These are phyloP conservation scores for Kuraishia floccosa DNA, from an alignment of 805 yeast genomes.

Conservation along the genomic window DNA sequence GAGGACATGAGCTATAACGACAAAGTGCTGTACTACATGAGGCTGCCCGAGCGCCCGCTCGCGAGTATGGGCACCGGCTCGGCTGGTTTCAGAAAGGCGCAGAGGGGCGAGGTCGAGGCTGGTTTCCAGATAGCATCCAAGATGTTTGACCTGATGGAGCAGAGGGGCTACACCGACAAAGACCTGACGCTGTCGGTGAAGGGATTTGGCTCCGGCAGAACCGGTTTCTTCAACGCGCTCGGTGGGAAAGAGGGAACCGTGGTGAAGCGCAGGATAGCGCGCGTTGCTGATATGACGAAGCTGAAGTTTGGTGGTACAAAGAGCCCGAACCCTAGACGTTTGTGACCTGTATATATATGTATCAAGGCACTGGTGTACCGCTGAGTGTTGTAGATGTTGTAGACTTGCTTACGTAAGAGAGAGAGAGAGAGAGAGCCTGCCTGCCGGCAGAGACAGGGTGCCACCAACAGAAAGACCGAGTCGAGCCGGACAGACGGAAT, in stretches of 20 bases:
- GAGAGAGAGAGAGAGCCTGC: too few species aligned
- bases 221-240: conserved; percentile 74
- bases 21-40: conserved; percentile 64
- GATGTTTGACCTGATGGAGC: conserved; percentile 63
- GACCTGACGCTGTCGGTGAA: conserved; percentile 68
- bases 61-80: conserved; percentile 70
- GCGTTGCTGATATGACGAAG: conserved; percentile 69
- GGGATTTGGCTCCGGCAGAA: conserved; percentile 84
- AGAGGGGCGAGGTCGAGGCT: conserved; percentile 90
- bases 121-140: conserved; percentile 73
- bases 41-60: conserved; percentile 67
- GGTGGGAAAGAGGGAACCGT: conserved; percentile 79
- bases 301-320: conserved; percentile 90
- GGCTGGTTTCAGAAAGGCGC: conserved; percentile 81
- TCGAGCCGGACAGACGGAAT: too few species aligned
- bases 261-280: conserved; percentile 53
- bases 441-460: too few species aligned
- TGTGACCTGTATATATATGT: conserved; percentile 25
- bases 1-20: conserved; percentile 48
- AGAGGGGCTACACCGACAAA: conserved; percentile 41
- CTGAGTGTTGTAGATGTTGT: too few species aligned
- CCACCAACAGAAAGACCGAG: too few species aligned
- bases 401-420: too few species aligned
- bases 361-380: too few species aligned
- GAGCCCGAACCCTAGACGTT: conserved; percentile 72